A percentile compares a stretch with the other conserved stretches of the same genome.
Conservation (phyloP, 2,329 filamentous ascomycete genomes). For the Aspergillus tubingensis region DNA sequence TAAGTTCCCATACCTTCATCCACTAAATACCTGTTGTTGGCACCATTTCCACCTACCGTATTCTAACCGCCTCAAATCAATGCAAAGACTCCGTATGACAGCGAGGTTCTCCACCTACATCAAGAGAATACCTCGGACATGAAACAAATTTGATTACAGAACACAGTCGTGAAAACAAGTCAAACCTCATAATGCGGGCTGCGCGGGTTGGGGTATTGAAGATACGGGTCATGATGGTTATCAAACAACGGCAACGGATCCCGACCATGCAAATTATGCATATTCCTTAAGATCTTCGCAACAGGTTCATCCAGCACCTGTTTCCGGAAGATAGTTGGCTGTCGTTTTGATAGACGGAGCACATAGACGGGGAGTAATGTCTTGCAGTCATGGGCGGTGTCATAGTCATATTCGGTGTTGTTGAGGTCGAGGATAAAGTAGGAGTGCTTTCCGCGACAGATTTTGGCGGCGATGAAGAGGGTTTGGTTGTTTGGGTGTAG, state of each 20-base stretch:
- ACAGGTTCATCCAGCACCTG: slow-evolving; percentile 5
- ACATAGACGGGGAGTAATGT: slow-evolving; percentile 15
- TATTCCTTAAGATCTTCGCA: slow-evolving; percentile 9
- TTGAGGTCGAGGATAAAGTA: slow-evolving; percentile 21
- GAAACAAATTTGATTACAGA: no score
- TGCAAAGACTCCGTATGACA: no score
- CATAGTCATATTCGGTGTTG: slow-evolving; percentile 16
- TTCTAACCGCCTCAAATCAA: no score
- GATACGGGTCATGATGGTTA: neutral
- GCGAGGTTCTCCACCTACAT: no score
- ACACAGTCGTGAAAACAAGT: no score
- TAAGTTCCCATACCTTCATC: no score
- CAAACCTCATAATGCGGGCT: neutral
- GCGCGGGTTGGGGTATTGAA: neutral
- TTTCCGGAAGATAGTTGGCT: slow-evolving; percentile 7
- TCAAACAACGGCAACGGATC: slow-evolving; percentile 20
- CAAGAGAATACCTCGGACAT: no score
- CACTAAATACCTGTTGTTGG: no score
- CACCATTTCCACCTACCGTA: no score
- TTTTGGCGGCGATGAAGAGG: slow-evolving; percentile 14
- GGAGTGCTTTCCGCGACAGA: slow-evolving; percentile 9
- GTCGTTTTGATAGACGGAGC: slow-evolving; percentile 11
- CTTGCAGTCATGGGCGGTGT: slow-evolving; percentile 17
- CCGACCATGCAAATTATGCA: slow-evolving; percentile 18
- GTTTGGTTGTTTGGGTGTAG: slow-evolving; percentile 4